Evolutionary conservation across 73 alveolate species (phyloP).

Genomic region (Tetrahymena thermophila): DNA sequence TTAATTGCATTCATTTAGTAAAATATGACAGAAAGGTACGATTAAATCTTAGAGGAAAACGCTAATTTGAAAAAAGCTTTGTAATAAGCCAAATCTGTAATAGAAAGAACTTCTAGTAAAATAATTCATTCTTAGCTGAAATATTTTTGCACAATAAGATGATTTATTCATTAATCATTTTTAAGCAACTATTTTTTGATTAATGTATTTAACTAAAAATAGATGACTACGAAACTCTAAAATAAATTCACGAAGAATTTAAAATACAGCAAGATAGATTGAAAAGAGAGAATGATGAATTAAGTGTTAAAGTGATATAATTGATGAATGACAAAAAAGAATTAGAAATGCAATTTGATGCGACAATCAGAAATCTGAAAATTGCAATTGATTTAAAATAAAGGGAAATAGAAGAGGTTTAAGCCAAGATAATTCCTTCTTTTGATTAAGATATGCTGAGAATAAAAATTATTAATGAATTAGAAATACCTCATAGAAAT

Average conservation of each 20-base stretch:
- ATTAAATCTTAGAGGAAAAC: slow-evolving; percentile 23
- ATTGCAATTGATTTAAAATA: slow-evolving; percentile 12
- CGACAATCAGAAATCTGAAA: slow-evolving; percentile 25
- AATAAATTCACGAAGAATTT: slow-evolving; percentile 20
- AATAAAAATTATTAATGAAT: slow-evolving; percentile 31
- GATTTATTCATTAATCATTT: too few relatives aligned
- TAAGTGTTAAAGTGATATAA: background rate
- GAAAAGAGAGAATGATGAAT: slow-evolving; percentile 13
- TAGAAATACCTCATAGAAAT: slow-evolving; percentile 38
- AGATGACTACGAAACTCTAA: slow-evolving; percentile 29
- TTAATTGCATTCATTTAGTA: background rate
- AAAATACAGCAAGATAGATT: slow-evolving; percentile 1
- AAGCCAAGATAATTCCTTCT: slow-evolving; percentile 16
- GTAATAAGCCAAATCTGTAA: slow-evolving; percentile 17
- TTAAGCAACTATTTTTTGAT: background rate
- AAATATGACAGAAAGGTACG: slow-evolving; percentile 13
- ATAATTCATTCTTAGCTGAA: background rate
- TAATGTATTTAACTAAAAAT: background rate
- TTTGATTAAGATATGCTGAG: slow-evolving; percentile 43
- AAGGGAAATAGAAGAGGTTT: slow-evolving; percentile 39
- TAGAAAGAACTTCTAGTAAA: slow-evolving; percentile 23
- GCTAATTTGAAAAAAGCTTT: slow-evolving; percentile 31
- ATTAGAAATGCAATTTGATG: slow-evolving; percentile 28
- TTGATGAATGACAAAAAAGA: slow-evolving; percentile 15
- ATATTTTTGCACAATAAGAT: background rate